Percentiles rank a stretch among this genome's conserved stretches.
These are phyloP conservation scores for Thraustotheca clavata DNA, from an alignment of 352 stramenopile genomes.

Conservation along the genomic window DNA sequence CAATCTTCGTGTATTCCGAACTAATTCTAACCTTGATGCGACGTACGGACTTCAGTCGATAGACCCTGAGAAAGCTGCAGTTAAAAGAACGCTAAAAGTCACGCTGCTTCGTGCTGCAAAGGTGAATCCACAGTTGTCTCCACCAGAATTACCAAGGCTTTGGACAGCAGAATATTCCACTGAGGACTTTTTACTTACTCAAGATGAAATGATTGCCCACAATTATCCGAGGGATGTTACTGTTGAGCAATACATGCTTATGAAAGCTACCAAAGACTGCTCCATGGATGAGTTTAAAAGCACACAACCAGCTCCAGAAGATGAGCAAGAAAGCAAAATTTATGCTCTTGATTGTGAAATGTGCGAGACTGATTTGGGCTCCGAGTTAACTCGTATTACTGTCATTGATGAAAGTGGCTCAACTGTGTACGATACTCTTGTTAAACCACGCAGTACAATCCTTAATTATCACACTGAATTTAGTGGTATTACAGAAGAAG, in stretches of 20 bases:
- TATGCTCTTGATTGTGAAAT: constrained; percentile 87
- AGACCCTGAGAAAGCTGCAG: constrained; percentile 13
- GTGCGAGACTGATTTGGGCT: constrained; percentile 80
- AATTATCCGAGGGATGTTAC: constrained; percentile 52
- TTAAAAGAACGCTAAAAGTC: constrained; percentile 11
- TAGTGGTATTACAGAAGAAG: constrained; percentile 80
- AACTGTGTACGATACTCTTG: constrained; percentile 76
- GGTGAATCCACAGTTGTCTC: background rate
- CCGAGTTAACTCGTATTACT: constrained; percentile 76
- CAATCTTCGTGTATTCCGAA: constrained; percentile 71
- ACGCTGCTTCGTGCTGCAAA: constrained; percentile 10
- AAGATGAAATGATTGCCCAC: constrained; percentile 61
- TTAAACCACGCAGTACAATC: constrained; percentile 77
- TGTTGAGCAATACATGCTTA: constrained; percentile 48
- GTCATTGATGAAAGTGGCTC: constrained; percentile 45
- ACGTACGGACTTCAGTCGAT: constrained; percentile 6
- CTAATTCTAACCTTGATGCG: constrained; percentile 28
- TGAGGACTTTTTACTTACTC: constrained; percentile 50
- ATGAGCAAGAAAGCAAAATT: constrained; percentile 28
- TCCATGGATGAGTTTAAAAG: constrained; percentile 49
- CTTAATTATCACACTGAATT: constrained; percentile 87
- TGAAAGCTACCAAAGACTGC: constrained; percentile 36
- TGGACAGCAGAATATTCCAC: constrained; percentile 1
- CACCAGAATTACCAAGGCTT: background rate
- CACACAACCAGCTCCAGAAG: constrained; percentile 31